Percentiles rank a stretch among this genome's conserved stretches.
Evolutionary conservation across 2,329 filamentous ascomycete species (phyloP).

Genomic region (Alternaria arborescens): DNA sequence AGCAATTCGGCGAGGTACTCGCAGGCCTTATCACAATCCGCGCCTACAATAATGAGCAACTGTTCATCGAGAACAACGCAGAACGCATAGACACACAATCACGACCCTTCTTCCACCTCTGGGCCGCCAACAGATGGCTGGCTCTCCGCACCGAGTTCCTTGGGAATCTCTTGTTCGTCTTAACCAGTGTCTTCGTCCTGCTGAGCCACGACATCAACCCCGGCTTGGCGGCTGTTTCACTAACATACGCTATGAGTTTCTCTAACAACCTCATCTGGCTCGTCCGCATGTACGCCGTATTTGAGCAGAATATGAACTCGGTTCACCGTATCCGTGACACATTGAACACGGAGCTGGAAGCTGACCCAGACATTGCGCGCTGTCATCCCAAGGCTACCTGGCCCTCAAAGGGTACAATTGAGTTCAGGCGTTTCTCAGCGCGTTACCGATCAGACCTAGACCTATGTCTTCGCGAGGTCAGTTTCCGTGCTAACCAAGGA

Average conservation of each 20-base stretch:
- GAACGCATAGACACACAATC: conserved; percentile 5
- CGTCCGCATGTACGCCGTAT: not conserved
- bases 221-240: conserved; percentile 2
- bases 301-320: conserved; percentile 5
- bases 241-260: conserved; percentile 3
- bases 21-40: not conserved
- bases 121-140: not conserved
- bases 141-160: conserved; percentile 3
- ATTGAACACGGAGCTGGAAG: not conserved
- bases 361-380: not conserved
- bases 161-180: conserved; percentile 1
- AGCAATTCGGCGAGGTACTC: conserved; percentile 2
- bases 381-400: conserved; percentile 64
- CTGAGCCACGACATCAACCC: conserved; percentile 1
- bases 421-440: conserved; percentile 58
- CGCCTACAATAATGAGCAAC: not conserved
- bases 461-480: conserved; percentile 56
- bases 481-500: conserved; percentile 73
- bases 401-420: conserved; percentile 79
- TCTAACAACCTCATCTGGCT: conserved; percentile 4
- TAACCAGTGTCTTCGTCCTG: conserved; percentile 6
- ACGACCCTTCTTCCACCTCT: not conserved
- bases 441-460: conserved; percentile 57
- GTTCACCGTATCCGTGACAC: not conserved
- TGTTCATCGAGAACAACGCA: conserved; percentile 1